Percentiles rank a stretch among this genome's conserved stretches.
phyloP scores from a whole-genome alignment of 192 early-diverging fungal species.

The Coemansia sp. region DNA sequence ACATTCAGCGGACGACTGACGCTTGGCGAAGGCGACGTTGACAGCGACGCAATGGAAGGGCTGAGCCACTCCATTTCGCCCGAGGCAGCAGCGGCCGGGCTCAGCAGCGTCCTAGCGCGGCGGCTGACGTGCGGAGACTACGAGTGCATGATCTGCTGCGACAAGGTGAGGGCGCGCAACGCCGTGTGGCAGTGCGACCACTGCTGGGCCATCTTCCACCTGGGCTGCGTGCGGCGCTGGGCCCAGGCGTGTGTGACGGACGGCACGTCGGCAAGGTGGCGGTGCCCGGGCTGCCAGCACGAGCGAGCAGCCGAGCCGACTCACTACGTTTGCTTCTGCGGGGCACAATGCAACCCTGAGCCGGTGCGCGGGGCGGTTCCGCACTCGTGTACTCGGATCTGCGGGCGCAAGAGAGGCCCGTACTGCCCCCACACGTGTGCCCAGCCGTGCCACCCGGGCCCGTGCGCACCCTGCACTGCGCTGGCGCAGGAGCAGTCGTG shows the following conservation, averaged over 20 bases:
- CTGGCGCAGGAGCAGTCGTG: conserved; percentile 74
- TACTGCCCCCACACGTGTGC: conserved; percentile 78
- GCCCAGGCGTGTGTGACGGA: conserved; percentile 58
- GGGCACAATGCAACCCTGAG: conserved; percentile 70
- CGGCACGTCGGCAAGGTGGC: conserved; percentile 56
- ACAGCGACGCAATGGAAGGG: neutral
- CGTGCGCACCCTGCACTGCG: conserved; percentile 86
- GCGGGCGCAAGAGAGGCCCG: conserved; percentile 56
- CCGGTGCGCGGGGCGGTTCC: conserved; percentile 64
- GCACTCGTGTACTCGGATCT: conserved; percentile 83
- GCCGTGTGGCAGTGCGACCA: conserved; percentile 80
- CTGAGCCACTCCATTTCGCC: neutral
- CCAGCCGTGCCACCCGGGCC: conserved; percentile 89
- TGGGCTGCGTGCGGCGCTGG: conserved; percentile 83
- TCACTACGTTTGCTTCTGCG: conserved; percentile 88
- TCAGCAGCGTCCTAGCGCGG: conserved; percentile 62
- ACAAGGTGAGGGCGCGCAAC: conserved; percentile 68
- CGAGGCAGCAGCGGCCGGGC: conserved; percentile 36
- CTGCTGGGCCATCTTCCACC: conserved; percentile 91
- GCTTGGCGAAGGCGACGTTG: neutral
- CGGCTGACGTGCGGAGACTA: conserved; percentile 69
- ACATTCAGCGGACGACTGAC: conserved; percentile 37
- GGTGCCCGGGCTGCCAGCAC: conserved; percentile 92
- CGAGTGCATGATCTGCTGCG: conserved; percentile 98
- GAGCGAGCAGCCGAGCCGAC: conserved; percentile 61